Evolutionary conservation across 2,329 filamentous ascomycete genomes (phyloP), one percentile per base, ranked within the genome.

Genomic region (Colletotrichum plurivorum): DNA sequence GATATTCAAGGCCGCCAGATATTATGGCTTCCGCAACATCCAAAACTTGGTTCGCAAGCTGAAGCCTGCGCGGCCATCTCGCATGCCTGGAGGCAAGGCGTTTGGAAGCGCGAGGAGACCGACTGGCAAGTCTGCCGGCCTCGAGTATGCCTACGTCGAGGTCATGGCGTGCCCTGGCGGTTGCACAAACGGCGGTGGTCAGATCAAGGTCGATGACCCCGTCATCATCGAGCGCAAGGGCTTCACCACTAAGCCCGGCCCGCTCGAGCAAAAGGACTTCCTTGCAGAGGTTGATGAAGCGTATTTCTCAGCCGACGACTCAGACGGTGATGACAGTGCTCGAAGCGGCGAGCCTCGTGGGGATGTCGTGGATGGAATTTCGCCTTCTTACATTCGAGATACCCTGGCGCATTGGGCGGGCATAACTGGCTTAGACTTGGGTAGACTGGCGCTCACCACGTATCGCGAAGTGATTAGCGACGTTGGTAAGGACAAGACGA

Each of bases 91-190:
- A 1, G 93, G 90, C 2, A 91, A 86, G 71, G 85, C 87, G 0
- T 85, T 88, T 53, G 88, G 86, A 1, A 87, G 84, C 61, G 87
- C 83, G 51, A 86, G 87, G 67, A 87, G 84, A 71, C 84, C 84
- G 6, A 83, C 79, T 16, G 88, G 82, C 7, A 88, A 87, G 73
- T 75, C 83, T 18, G 78, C 80, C 18, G 80, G 82, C 5, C 80
- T 88, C 7, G 94, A 97, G 43, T 95, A 95, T 78, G 88, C 92
- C n/a, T 98, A 97, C 80, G 93, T 98, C 31, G 96, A 99, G 81
- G 96, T 99, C 67, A 99, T 99, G 96, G 96, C 96, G 15, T 99
- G 96, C 79, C 96, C 96, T 0, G 96, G 96, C n/a, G 96, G 96
- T 3, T 99, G 96, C 82, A 99, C 96, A 63, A 99, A 99, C 75